Evolutionary conservation across 2,329 filamentous ascomycete genomes (phyloP), one percentile per base, ranked within the genome.

Genomic region (Ophiocordyceps polyrhachis-furcata): DNA sequence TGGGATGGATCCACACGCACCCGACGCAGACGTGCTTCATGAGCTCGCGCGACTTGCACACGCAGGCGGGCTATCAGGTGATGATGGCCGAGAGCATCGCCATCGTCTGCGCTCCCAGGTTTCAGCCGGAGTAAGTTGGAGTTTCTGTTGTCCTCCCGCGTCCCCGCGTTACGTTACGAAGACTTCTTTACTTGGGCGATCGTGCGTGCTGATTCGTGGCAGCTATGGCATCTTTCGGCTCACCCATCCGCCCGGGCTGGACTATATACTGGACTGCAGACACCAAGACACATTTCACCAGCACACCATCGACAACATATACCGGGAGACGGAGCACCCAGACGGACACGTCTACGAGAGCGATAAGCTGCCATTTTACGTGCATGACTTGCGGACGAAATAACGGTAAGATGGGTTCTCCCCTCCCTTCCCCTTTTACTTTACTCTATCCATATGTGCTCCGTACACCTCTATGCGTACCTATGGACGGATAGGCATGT

Each of bases 1-100:
- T 94, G 5, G 89, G 89, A 37, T 98, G 91, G 91, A 98, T 98
- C 49, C 91, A 98, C 58, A 98, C 91, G 0, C 91, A 98, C 59
- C 91, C 91, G 0, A 86, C 82, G 0, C 91, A 98, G 64, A 93
- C 86, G 0, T 98, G 91, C 62, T 98, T 98, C 60, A 93, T 98
- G 84, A 94, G 86, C 58, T 91, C 83, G 43, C 71, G 89, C 43
- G 91, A 98, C 57, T 59, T 96, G 51, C 91, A 98, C 58, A 98
- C 93, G 0, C 89, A 94, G 57, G 80, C 81, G 3, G 87, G 87
- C 12, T 96, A 95, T 59, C 91, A 98, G 62, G 79, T 91, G 48
- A 95, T 95, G 86, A 75, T 96, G 63, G 81, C 87, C 1, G 91
- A 98, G 67, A 93, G 85, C 54, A 87, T 98, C 49, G 91, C 91